Conservation (phyloP, 2,329 filamentous ascomycete species). For the Fusarium austroafricanum region DNA sequence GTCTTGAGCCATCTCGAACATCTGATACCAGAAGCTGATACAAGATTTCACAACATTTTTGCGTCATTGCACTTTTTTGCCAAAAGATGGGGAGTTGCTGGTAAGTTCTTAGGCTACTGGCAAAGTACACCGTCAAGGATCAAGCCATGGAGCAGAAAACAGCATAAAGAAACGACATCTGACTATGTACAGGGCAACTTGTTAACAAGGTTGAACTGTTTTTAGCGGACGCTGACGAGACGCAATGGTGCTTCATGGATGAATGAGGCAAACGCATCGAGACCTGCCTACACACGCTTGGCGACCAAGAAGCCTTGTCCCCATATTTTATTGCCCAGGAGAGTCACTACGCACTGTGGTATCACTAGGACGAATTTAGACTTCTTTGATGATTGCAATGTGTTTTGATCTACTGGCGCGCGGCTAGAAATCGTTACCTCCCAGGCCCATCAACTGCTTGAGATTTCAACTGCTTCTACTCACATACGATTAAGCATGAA, state of each 20-base stretch:
- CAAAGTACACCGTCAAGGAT: constrained; percentile 11
- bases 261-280: constrained; percentile 21
- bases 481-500: constrained; percentile 1
- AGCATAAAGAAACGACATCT: constrained; percentile 9
- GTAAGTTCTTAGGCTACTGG: constrained; percentile 37
- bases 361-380: neutral
- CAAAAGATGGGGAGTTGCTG: constrained; percentile 51
- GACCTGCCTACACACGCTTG: neutral
- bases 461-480: constrained; percentile 15
- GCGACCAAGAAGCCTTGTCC: neutral
- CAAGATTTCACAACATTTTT: constrained; percentile 51
- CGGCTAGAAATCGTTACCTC: neutral
- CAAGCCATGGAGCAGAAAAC: constrained; percentile 1
- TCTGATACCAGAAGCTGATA: constrained; percentile 49
- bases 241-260: constrained; percentile 42
- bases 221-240: constrained; percentile 42
- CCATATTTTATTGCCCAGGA: neutral
- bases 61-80: constrained; percentile 51
- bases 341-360: neutral
- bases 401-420: constrained; percentile 3
- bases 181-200: constrained; percentile 43
- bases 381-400: neutral
- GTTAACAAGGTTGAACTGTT: constrained; percentile 46
- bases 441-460: neutral
- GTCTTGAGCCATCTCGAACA: constrained; percentile 50